Conservation (phyloP, 495 filamentous ascomycete genomes). For the Sphaerosporella brunnea region DNA sequence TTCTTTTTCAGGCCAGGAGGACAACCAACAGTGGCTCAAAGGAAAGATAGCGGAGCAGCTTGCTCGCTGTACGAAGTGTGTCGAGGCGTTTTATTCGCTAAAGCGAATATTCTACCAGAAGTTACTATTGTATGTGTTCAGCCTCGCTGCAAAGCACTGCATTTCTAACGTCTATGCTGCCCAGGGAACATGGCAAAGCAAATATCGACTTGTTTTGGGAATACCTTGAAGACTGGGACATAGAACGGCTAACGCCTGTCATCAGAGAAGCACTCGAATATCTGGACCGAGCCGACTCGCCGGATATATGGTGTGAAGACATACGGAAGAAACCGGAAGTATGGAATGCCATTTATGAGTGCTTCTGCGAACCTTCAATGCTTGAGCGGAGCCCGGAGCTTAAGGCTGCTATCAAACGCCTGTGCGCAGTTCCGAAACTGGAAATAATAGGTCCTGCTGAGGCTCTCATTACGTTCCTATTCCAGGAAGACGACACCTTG, state of each 20-base stretch:
- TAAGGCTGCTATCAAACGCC: slow-evolving; percentile 10
- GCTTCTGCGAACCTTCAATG: slow-evolving; percentile 22
- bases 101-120: slow-evolving; percentile 19
- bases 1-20: slow-evolving; percentile 22
- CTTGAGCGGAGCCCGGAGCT: slow-evolving; percentile 10
- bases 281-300: slow-evolving; percentile 9
- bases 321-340: slow-evolving; percentile 9
- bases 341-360: slow-evolving; percentile 21
- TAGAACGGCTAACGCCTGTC: slow-evolving; percentile 17
- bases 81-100: slow-evolving; percentile 18
- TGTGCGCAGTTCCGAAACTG: slow-evolving; percentile 18
- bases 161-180: too few relatives aligned
- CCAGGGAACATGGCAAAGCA: slow-evolving; percentile 23
- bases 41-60: slow-evolving; percentile 16
- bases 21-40: slow-evolving; percentile 23
- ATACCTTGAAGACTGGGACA: slow-evolving; percentile 21
- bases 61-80: slow-evolving; percentile 19
- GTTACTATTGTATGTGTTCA: background rate
- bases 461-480: slow-evolving; percentile 22
- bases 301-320: slow-evolving; percentile 14
- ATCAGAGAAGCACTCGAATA: slow-evolving; percentile 12
- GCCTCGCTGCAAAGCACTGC: background rate
- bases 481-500: slow-evolving; percentile 15
- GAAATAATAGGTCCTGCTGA: slow-evolving; percentile 18
- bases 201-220: slow-evolving; percentile 23